Evolutionary conservation across 495 filamentous ascomycete genomes (phyloP).

Genomic region (Talaromyces proteolyticus): DNA sequence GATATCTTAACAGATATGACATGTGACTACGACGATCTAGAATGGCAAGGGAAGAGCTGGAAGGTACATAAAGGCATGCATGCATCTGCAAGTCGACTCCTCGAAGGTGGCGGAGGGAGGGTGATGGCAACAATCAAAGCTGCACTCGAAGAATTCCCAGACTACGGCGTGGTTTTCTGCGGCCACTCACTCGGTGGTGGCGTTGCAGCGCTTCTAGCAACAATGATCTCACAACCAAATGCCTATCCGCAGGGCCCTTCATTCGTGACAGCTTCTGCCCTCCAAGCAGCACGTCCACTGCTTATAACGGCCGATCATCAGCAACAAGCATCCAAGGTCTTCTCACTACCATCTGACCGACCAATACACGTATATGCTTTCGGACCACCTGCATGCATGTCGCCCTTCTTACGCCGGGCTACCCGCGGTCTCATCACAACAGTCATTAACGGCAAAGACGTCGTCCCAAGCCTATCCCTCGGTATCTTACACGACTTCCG

Average conservation of each 20-base stretch:
- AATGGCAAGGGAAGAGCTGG: slow-evolving; percentile 60
- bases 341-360: slow-evolving; percentile 57
- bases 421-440: slow-evolving; percentile 74
- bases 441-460: slow-evolving; percentile 64
- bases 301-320: slow-evolving; percentile 28
- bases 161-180: slow-evolving; percentile 71
- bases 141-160: slow-evolving; percentile 64
- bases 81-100: slow-evolving; percentile 64
- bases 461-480: slow-evolving; percentile 69
- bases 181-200: slow-evolving; percentile 75
- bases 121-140: slow-evolving; percentile 63
- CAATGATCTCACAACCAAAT: slow-evolving; percentile 63
- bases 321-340: slow-evolving; percentile 15
- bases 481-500: slow-evolving; percentile 74
- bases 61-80: slow-evolving; percentile 82
- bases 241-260: slow-evolving; percentile 44
- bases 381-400: slow-evolving; percentile 69
- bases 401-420: slow-evolving; percentile 61
- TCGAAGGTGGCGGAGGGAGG: slow-evolving; percentile 57
- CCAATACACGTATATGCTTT: slow-evolving; percentile 77
- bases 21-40: slow-evolving; percentile 71
- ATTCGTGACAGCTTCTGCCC: slow-evolving; percentile 43
- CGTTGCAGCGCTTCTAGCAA: slow-evolving; percentile 67
- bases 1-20: slow-evolving; percentile 78
- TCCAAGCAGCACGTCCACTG: slow-evolving; percentile 26